Base-by-base conservation (phyloP, 2,329 filamentous ascomycete species). In the Aspergillus latus region DNA sequence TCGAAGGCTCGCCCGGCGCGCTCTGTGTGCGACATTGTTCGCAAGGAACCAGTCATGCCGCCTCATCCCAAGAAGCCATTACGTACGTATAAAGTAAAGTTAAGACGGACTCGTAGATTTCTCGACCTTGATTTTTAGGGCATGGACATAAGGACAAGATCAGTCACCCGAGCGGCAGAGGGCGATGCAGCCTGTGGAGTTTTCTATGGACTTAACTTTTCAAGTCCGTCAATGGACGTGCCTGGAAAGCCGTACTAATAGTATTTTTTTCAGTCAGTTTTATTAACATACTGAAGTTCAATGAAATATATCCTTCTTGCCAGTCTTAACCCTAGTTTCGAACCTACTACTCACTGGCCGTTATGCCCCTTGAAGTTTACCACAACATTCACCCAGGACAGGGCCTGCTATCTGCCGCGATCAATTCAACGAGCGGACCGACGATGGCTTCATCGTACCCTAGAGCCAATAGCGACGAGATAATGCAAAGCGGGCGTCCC, bases 1-100 rank as follows among this genome's bases (percentile, higher is more conserved):
- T 69, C 76, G 43, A 82, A 80, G 66, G 80, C 77, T 0, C 74
- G 78, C 0, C 75, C 58, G 2, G 32, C 30, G 72, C 63, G 75
- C 28, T 70, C 72, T 21, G 21, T 65, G 0, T 50, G 42, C 48
- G 42, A 36, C 26, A 40, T 50, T 40, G 26, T 50, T n/a, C 36
- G 21, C 21, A 21, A 37, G 5, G 34, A 37, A 37, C 9, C 11
- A 21, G 21, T 21, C 21, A 21, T 2, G 9, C 34, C 34, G 34
- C 8, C 10, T 9, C 8, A 37, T 37, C 5, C 9, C 11, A n/a
- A 42, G 0, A 21, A 60, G 2, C 37, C 59, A 2, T 2, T 55
- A 0, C 53, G 64, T 42, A 65, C 57, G 0, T 60, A 79, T 15
- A 72, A 69, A 4, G 78, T 80, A n/a, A 74, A 71, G 21, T 39